phyloP scores from a whole-genome alignment of 2,329 filamentous ascomycete species.

The Fusarium scirpi region DNA sequence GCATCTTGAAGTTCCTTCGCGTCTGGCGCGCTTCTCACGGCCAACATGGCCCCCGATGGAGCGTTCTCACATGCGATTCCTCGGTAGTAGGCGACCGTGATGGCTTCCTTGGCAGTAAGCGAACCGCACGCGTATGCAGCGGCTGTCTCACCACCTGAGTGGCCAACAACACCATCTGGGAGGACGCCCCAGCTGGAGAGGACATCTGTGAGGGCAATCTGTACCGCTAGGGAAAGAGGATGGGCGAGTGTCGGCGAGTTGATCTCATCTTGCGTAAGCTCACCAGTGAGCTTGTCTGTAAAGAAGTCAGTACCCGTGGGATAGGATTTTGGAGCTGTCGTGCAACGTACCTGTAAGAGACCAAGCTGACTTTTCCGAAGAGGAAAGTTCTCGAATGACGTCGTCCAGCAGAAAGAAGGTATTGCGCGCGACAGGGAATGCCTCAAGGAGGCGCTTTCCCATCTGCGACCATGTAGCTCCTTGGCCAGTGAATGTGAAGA shows the following conservation, averaged over 20 bases:
- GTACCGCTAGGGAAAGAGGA: constrained; percentile 37
- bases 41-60: constrained; percentile 35
- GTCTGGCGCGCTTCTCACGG: constrained; percentile 32
- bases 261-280: constrained; percentile 36
- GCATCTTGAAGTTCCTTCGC: constrained; percentile 35
- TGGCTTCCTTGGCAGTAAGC: constrained; percentile 39
- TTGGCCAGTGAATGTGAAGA: constrained; percentile 40
- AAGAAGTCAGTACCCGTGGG: constrained; percentile 6
- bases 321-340: not conserved
- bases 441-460: constrained; percentile 39
- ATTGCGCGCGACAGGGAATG: constrained; percentile 39
- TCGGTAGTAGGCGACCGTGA: constrained; percentile 40
- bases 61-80: constrained; percentile 41
- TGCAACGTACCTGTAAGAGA: constrained; percentile 23
- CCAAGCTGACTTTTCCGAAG: constrained; percentile 16
- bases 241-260: constrained; percentile 33
- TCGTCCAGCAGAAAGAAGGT: constrained; percentile 34
- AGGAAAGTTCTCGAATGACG: constrained; percentile 28
- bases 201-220: constrained; percentile 37
- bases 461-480: constrained; percentile 43
- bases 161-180: constrained; percentile 39
- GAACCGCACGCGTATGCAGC: constrained; percentile 42
- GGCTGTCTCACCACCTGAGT: constrained; percentile 41
- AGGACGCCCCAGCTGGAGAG: constrained; percentile 38
- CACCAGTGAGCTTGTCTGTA: constrained; percentile 31